Evolutionary conservation across 2,329 filamentous ascomycete species (phyloP).

Genomic region (Elsinoe fawcettii): DNA sequence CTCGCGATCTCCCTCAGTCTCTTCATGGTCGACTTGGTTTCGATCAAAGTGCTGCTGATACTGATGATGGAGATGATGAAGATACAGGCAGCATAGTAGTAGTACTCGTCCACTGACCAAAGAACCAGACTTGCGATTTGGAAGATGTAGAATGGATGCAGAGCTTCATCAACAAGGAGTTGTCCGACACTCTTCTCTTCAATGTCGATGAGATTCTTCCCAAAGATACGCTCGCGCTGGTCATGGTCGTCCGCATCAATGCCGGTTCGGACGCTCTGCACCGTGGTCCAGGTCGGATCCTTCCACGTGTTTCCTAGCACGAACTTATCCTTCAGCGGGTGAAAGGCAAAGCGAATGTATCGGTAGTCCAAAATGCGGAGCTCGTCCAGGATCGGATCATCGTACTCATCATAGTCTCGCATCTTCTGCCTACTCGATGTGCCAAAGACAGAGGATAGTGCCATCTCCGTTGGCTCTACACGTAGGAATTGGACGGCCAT

Average conservation of each 20-base stretch:
- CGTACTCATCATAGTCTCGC: conserved; percentile 62
- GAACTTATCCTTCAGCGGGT: conserved; percentile 84
- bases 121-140: conserved; percentile 89
- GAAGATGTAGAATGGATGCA: conserved; percentile 98
- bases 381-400: conserved; percentile 66
- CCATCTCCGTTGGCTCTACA: conserved; percentile 50
- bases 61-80: conserved; percentile 91
- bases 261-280: conserved; percentile 65
- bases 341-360: conserved; percentile 87
- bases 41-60: conserved; percentile 79
- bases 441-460: conserved; percentile 64
- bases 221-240: conserved; percentile 77
- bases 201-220: conserved; percentile 84
- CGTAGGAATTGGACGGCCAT: conserved; percentile 68
- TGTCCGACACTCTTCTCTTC: conserved; percentile 78
- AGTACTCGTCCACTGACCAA: conserved; percentile 94
- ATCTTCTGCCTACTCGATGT: conserved; percentile 50
- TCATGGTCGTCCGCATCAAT: conserved; percentile 85
- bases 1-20: conserved; percentile 83
- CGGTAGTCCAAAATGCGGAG: conserved; percentile 81
- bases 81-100: conserved; percentile 94
- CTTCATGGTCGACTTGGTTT: conserved; percentile 88
- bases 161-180: conserved; percentile 84
- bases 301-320: conserved; percentile 85
- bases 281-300: conserved; percentile 78